Conservation (phyloP, 1,284 basidiomycete species). For the Heliocybe sulcata region DNA sequence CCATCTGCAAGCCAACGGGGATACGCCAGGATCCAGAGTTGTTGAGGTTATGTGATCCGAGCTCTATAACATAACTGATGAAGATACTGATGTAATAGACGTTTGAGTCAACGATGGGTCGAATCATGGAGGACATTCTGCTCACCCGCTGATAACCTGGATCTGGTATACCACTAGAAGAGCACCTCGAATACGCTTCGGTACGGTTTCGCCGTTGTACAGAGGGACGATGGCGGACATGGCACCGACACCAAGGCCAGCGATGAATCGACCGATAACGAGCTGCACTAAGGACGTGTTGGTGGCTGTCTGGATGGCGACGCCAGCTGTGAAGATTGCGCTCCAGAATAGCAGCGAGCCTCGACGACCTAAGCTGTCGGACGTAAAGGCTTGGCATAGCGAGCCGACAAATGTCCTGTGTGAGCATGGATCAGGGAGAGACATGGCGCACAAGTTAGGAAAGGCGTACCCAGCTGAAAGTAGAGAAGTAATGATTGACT, state of each 20-base stretch:
- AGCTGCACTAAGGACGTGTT: conserved; percentile 56
- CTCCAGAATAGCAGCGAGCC: conserved; percentile 75
- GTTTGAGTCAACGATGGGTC: neutral
- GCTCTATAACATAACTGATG: conserved; percentile 66
- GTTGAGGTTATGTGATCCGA: conserved; percentile 54
- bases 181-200: conserved; percentile 68
- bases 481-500: conserved; percentile 74
- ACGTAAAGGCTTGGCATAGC: conserved; percentile 67
- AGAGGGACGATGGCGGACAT: conserved; percentile 54
- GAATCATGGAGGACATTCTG: neutral
- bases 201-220: conserved; percentile 77
- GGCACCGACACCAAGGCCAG: conserved; percentile 72
- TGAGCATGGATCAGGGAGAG: neutral
- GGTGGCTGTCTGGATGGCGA: conserved; percentile 66
- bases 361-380: conserved; percentile 65
- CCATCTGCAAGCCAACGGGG: conserved; percentile 60
- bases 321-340: conserved; percentile 66
- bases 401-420: conserved; percentile 63
- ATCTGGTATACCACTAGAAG: conserved; percentile 72
- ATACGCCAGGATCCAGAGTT: conserved; percentile 67
- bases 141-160: conserved; percentile 64
- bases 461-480: conserved; percentile 61
- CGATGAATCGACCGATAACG: conserved; percentile 61
- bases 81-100: conserved; percentile 41
- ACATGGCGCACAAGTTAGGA: neutral